These are phyloP conservation scores for Chlorella variabilis DNA, from an alignment of 163 green algal genomes.

Conservation along the genomic window DNA sequence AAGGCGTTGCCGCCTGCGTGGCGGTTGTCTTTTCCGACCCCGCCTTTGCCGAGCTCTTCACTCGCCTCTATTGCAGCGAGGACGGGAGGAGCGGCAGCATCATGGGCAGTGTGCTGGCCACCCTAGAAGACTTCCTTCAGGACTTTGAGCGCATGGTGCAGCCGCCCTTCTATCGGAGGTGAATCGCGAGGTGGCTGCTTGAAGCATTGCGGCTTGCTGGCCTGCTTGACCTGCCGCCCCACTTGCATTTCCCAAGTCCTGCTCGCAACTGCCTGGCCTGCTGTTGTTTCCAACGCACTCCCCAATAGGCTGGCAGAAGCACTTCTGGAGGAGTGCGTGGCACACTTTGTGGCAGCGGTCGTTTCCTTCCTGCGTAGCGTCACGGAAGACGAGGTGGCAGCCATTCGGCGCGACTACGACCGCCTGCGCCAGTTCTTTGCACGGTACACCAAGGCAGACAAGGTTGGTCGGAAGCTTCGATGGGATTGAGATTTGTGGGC, in stretches of 20 bases:
- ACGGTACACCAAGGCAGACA: slow-evolving; percentile 16
- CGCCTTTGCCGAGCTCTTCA: slow-evolving; percentile 59
- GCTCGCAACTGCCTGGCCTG: no score
- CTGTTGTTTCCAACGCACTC: no score
- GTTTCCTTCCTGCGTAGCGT: slow-evolving; percentile 34
- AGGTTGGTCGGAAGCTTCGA: background rate
- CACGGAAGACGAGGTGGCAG: slow-evolving; percentile 35
- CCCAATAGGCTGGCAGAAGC: slow-evolving; percentile 36
- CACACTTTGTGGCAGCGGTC: slow-evolving; percentile 54
- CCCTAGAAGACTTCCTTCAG: slow-evolving; percentile 63
- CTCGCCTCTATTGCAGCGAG: slow-evolving; percentile 45
- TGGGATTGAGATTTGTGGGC: background rate
- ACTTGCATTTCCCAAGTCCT: no score
- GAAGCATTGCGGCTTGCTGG: background rate
- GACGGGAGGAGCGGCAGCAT: slow-evolving; percentile 48
- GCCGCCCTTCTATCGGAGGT: slow-evolving; percentile 48
- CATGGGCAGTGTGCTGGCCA: slow-evolving; percentile 61
- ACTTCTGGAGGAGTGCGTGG: slow-evolving; percentile 44
- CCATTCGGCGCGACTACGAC: slow-evolving; percentile 31
- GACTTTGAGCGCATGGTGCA: slow-evolving; percentile 61
- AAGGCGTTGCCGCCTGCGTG: slow-evolving; percentile 30
- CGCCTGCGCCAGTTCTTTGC: slow-evolving; percentile 45
- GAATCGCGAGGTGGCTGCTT: no score
- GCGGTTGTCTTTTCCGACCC: slow-evolving; percentile 54
- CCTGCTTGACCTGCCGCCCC: background rate